A percentile compares a stretch with the other conserved stretches of the same genome.
These are phyloP conservation scores for Phytophthora hibernalis DNA, from an alignment of 352 stramenopile species.

Conservation along the genomic window DNA sequence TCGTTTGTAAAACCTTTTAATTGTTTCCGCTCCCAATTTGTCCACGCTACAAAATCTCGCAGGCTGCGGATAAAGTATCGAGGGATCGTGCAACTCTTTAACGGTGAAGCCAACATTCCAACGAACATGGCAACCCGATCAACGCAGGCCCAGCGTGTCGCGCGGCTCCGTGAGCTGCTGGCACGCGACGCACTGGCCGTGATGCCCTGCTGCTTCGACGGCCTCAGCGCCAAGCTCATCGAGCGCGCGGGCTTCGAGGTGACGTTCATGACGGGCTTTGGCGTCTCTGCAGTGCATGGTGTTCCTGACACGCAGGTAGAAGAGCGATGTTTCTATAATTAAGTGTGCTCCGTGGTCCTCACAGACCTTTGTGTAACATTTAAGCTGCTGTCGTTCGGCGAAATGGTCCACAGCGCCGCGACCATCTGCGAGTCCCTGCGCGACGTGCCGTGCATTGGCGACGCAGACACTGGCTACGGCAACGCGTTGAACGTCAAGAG, in stretches of 20 bases:
- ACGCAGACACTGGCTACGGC: conserved; percentile 93
- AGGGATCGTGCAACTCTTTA: too few relatives aligned
- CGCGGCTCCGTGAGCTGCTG: conserved; percentile 57
- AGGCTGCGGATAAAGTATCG: too few relatives aligned
- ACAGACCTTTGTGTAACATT: conserved; percentile 32
- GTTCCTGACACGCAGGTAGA: conserved; percentile 90
- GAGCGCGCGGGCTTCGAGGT: conserved; percentile 88
- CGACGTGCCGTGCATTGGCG: conserved; percentile 71
- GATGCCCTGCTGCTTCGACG: conserved; percentile 94
- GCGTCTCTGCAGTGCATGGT: conserved; percentile 86
- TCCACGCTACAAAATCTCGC: too few relatives aligned
- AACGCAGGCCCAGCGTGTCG: conserved; percentile 54
- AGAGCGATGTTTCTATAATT: too few relatives aligned
- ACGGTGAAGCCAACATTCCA: background rate
- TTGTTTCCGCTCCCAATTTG: too few relatives aligned
- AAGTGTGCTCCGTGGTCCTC: conserved; percentile 53
- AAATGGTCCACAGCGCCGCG: conserved; percentile 58
- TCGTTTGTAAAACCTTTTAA: too few relatives aligned
- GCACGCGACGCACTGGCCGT: conserved; percentile 65
- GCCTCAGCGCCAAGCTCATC: conserved; percentile 89
- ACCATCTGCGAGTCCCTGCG: conserved; percentile 54
- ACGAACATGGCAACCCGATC: conserved; percentile 19
- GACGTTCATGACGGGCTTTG: conserved; percentile 95
- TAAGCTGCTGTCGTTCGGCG: conserved; percentile 67
- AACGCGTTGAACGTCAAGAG: conserved; percentile 95